Percentiles rank a stretch among this genome's conserved stretches.
These are phyloP conservation scores for Macrocybe gigantea DNA, from an alignment of 768 basidiomycete genomes.

Conservation along the genomic window DNA sequence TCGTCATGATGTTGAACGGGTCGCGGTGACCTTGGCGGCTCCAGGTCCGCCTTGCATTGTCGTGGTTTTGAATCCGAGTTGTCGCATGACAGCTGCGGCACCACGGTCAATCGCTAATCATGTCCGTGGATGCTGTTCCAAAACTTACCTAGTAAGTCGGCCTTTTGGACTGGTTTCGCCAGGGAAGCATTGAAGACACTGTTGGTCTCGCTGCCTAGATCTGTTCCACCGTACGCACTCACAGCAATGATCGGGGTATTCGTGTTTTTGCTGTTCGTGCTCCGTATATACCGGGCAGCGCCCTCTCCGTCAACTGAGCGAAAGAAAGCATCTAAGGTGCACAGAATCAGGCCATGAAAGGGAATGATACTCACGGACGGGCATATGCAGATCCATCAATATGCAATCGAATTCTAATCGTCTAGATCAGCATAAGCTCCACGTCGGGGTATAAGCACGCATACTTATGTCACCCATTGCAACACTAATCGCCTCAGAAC, in stretches of 20 bases:
- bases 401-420: slow-evolving; percentile 87
- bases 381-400: slow-evolving; percentile 94
- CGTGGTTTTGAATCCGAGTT: slow-evolving; percentile 87
- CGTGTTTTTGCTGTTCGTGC: slow-evolving; percentile 92
- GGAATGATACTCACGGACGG: slow-evolving; percentile 59
- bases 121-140: background rate
- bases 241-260: slow-evolving; percentile 90
- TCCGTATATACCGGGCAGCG: slow-evolving; percentile 95
- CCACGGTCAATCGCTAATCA: slow-evolving; percentile 4
- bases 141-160: slow-evolving; percentile 61
- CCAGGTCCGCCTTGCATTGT: slow-evolving; percentile 54
- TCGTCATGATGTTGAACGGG: slow-evolving; percentile 30
- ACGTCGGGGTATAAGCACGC: slow-evolving; percentile 24
- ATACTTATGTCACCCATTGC: slow-evolving; percentile 96
- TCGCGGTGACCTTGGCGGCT: slow-evolving; percentile 46
- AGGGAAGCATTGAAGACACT: slow-evolving; percentile 78
- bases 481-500: slow-evolving; percentile 94
- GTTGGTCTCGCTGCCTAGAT: slow-evolving; percentile 49
- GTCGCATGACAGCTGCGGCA: slow-evolving; percentile 58
- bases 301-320: slow-evolving; percentile 85
- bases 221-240: slow-evolving; percentile 77
- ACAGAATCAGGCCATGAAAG: background rate
- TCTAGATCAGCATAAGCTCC: slow-evolving; percentile 14
- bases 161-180: slow-evolving; percentile 86
- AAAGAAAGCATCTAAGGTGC: background rate